Base-by-base conservation (phyloP, 1,284 basidiomycete genomes). In the Leccinum subspadiceum region DNA sequence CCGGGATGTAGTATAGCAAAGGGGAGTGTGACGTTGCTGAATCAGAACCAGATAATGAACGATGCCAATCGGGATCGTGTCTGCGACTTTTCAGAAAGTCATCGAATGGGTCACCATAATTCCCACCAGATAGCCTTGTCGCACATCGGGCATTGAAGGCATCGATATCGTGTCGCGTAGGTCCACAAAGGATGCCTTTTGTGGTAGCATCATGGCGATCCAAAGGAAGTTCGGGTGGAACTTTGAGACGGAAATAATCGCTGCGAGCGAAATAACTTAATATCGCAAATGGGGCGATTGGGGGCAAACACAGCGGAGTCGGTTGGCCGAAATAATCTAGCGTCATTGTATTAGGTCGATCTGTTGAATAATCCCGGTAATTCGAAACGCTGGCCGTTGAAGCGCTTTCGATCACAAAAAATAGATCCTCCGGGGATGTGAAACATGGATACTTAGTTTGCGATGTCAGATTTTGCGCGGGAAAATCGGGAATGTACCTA, bases 201-300 rank as follows among this genome's bases (percentile, higher is more conserved):
- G 48, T 65, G 62, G 62, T 61, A 37, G 69, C 69, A 65, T 63
- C 68, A 55, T 61, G 63, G 53, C 66, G 67, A 59, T 62, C 68
- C 17, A 56, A 59, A 17, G 67, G 73, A 29, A 82, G 62, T 64
- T 79, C 76, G 1, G 69, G 65, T 2, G 81, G 79, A 20, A 77
- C 68, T 17, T 59, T 62, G n/a, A 77, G 72, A 31, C 53, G 65
- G 17, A 68, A 63, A 39, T 65, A 70, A 60, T 83, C 81, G 20
- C 71, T 65, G 5, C 79, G 78, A 9, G 70, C 73, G 55, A 83
- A 80, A 65, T 81, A 84, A 20, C 72, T 68, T 22, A 83, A 70
- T 49, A 78, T 73, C 39, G 84, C 79, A 54, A 78, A 82, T 2
- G 78, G 67, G 6, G 81, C 74, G 10, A 77, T 71, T 12, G 77